Conservation (phyloP, 306 rosid species). For the Gillenia trifoliata region DNA sequence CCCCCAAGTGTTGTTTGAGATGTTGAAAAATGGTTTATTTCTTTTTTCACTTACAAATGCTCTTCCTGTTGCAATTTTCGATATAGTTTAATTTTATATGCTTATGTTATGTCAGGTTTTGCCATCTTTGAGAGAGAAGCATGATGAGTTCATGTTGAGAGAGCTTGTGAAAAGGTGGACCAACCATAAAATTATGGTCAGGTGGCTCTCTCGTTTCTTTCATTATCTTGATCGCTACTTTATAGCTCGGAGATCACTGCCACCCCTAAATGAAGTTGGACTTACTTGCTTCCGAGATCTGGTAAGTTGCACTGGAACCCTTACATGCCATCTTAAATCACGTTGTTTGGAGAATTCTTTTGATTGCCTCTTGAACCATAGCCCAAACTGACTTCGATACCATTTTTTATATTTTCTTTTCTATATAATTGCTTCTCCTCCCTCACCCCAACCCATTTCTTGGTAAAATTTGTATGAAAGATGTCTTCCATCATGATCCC, state of each 20-base stretch:
- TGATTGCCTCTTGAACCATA: background rate
- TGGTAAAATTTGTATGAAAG: background rate
- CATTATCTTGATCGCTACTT: slow-evolving; percentile 51
- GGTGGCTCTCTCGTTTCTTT: slow-evolving; percentile 65
- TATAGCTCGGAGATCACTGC: slow-evolving; percentile 45
- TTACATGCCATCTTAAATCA: background rate
- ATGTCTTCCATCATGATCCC: background rate
- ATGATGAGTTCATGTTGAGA: slow-evolving; percentile 58
- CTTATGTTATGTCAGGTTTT: slow-evolving; percentile 42
- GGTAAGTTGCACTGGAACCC: slow-evolving; percentile 37
- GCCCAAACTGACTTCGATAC: background rate
- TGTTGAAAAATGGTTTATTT: background rate
- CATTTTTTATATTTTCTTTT: background rate
- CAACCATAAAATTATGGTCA: slow-evolving; percentile 66
- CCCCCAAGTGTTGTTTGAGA: background rate
- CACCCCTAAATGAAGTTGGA: slow-evolving; percentile 57
- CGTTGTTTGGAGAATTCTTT: background rate
- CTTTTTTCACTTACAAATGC: background rate
- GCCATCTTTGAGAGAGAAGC: slow-evolving; percentile 67
- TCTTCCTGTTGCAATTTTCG: background rate
- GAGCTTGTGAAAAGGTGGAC: slow-evolving; percentile 81
- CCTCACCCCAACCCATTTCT: background rate
- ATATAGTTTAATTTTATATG: background rate
- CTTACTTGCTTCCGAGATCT: slow-evolving; percentile 55
- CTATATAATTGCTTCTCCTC: background rate